Percentiles rank a stretch among this genome's conserved stretches.
phyloP scores from a whole-genome alignment of 2,329 filamentous ascomycete genomes.

The Fusarium nisikadoi region DNA sequence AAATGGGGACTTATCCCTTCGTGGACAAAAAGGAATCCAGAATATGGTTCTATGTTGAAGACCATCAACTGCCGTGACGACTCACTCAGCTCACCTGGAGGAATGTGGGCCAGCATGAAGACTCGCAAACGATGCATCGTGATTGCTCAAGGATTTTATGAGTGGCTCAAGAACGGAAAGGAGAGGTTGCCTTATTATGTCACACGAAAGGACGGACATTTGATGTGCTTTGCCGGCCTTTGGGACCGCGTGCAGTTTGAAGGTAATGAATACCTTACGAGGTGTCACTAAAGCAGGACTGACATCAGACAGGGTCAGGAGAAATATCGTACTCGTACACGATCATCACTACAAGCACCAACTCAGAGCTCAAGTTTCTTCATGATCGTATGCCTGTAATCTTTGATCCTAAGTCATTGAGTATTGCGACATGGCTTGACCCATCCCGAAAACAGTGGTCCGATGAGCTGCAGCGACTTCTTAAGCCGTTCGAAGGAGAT shows the following conservation, averaged over 20 bases:
- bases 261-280: slow-evolving; percentile 57
- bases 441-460: slow-evolving; percentile 78
- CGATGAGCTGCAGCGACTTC: slow-evolving; percentile 77
- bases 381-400: slow-evolving; percentile 98
- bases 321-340: slow-evolving; percentile 88
- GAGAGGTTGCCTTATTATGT: slow-evolving; percentile 88
- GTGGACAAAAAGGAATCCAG: slow-evolving; percentile 88
- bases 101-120: slow-evolving; percentile 96
- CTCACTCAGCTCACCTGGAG: slow-evolving; percentile 77
- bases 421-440: slow-evolving; percentile 81
- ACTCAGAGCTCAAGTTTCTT: slow-evolving; percentile 83
- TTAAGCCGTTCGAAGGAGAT: slow-evolving; percentile 83
- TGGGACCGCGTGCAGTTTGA: slow-evolving; percentile 91
- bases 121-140: slow-evolving; percentile 87
- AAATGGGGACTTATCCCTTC: slow-evolving; percentile 96
- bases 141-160: slow-evolving; percentile 91
- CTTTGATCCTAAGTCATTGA: slow-evolving; percentile 78
- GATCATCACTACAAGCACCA: slow-evolving; percentile 90
- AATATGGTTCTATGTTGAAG: slow-evolving; percentile 80
- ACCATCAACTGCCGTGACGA: slow-evolving; percentile 97
- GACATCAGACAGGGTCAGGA: slow-evolving; percentile 47
- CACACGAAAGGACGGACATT: slow-evolving; percentile 80
- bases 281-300: background rate
- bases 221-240: slow-evolving; percentile 91
- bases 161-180: slow-evolving; percentile 86